Evolutionary conservation across 345 rosid genomes (phyloP).

Genomic region (Triadica sebifera): DNA sequence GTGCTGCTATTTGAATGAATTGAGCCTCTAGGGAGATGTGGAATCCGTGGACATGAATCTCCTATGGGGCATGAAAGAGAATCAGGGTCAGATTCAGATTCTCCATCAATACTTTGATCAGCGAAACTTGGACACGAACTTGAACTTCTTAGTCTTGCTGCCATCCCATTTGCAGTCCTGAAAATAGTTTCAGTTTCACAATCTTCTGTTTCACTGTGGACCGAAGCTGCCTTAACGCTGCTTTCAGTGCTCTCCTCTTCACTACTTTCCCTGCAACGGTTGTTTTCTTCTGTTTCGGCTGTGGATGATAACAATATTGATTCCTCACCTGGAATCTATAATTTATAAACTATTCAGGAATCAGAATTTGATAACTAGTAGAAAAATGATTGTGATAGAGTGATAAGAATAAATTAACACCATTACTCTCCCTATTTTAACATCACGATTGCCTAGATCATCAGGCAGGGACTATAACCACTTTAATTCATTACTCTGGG

Average conservation of each 20-base stretch:
- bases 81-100: slow-evolving; percentile 1
- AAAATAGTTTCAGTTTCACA: background rate
- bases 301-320: background rate
- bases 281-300: slow-evolving; percentile 3
- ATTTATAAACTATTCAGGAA: slow-evolving; percentile 9
- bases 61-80: background rate
- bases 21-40: background rate
- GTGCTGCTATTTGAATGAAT: slow-evolving; percentile 24
- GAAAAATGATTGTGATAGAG: no score
- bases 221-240: no score
- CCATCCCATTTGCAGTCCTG: slow-evolving; percentile 3
- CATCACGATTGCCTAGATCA: no score
- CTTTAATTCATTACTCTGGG: no score
- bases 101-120: slow-evolving; percentile 6
- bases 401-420: no score
- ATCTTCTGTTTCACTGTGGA: background rate
- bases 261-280: no score
- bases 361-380: no score
- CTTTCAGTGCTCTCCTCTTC: no score
- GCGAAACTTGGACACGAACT: no score
- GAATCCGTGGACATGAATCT: background rate
- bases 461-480: no score
- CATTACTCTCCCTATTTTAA: no score
- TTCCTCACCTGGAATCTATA: slow-evolving; percentile 19
- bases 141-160: background rate